Evolutionary conservation across 2,329 filamentous ascomycete species (phyloP), one percentile per base, ranked within the genome.

Genomic region (Pezicula radicicola): DNA sequence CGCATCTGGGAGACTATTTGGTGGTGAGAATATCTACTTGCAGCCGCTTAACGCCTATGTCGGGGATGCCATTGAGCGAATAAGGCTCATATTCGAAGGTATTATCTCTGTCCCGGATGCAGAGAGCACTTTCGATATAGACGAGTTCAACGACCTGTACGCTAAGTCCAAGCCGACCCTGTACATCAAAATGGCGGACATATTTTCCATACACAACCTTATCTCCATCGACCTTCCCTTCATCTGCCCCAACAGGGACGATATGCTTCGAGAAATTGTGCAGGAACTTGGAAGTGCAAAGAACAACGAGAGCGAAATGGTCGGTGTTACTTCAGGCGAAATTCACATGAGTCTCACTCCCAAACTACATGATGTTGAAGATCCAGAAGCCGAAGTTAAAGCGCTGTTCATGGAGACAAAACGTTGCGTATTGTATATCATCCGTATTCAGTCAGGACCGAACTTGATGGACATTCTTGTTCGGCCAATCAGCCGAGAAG

Each of bases 121-220:
- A 0, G 94, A 99, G 70, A 80, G 84, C 48, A 94, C 94, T 21
- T 99, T 97, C 66, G 92, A 97, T 69, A 97, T 99, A 67, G 94
- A 99, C 67, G 94, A 97, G 68, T 99, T 94, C 81, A 97, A 97
- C 67, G 94, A 99, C 66, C 80, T 99, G 6, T 97, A 97, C 67
- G 89, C 93, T 51, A 92, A 95, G 69, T 94, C 91, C 58, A 96
- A 96, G 71, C 94, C 94, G 6, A 97, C 93, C 0, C 78, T 99
- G n/a, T 99, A 97, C 75, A 96, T 99, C 76, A 99, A 99, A 74
- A 93, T 99, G 83, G 83, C 89, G 15, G 94, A 99, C 68, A 92
- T 99, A 52, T 97, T 99, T 68, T 89, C 93, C 46, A 93, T 99
- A 53, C 95, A 99, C 72, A 91, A 87, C 57, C 79, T 97, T 19